These are phyloP conservation scores for Boletus rubescentipes DNA, from an alignment of 768 basidiomycete species.

Conservation along the genomic window DNA sequence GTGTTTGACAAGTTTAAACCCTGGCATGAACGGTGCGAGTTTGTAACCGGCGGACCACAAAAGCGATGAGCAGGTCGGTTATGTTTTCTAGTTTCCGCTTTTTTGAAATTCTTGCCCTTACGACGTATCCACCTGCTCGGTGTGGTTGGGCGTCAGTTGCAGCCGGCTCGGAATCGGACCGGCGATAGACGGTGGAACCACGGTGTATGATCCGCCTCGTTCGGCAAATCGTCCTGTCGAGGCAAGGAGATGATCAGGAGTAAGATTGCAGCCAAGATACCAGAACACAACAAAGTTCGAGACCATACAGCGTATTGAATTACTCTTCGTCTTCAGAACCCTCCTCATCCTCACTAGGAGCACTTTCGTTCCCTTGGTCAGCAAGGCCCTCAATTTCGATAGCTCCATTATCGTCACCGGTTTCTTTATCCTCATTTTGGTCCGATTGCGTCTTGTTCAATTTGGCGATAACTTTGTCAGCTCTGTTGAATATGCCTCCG, in stretches of 20 bases:
- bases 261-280: constrained; percentile 28
- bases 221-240: constrained; percentile 21
- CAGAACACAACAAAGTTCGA: constrained; percentile 33
- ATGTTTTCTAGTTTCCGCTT: constrained; percentile 1
- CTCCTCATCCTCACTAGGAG: constrained; percentile 26
- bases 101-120: neutral
- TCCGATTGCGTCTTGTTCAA: constrained; percentile 70
- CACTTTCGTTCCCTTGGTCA: constrained; percentile 27
- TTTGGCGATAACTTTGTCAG: constrained; percentile 89
- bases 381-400: constrained; percentile 64
- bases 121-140: constrained; percentile 6
- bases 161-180: constrained; percentile 5
- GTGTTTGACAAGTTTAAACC: constrained; percentile 10
- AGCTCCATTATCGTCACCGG: constrained; percentile 37
- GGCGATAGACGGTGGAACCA: constrained; percentile 4
- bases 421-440: constrained; percentile 46
- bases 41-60: neutral
- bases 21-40: neutral
- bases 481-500: constrained; percentile 94
- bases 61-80: neutral
- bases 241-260: constrained; percentile 15
- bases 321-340: constrained; percentile 33
- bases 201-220: constrained; percentile 14
- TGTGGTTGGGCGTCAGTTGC: neutral
- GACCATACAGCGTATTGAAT: constrained; percentile 26